A percentile compares a stretch with the other conserved stretches of the same genome.
Evolutionary conservation across 306 rosid species (phyloP).

Genomic region (Psophocarpus tetragonolobus): DNA sequence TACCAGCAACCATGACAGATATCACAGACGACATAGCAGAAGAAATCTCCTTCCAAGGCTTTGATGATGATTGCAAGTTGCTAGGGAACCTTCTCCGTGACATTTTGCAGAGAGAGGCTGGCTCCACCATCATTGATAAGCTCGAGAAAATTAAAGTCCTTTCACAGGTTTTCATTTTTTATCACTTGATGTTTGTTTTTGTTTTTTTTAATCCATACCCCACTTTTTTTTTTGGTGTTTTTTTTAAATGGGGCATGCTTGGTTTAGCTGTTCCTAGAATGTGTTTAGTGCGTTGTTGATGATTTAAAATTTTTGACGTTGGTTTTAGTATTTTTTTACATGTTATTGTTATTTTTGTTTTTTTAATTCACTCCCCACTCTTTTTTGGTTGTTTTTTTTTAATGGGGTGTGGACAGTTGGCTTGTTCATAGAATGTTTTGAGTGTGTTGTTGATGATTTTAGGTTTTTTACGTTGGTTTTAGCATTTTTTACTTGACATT

Average conservation of each 20-base stretch:
- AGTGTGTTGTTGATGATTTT: too few relatives aligned
- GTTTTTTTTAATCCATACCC: neutral
- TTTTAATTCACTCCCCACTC: too few relatives aligned
- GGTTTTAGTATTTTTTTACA: too few relatives aligned
- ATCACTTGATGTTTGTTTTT: neutral
- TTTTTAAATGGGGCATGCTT: neutral
- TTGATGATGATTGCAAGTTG: conserved; percentile 77
- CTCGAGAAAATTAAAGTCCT: conserved; percentile 68
- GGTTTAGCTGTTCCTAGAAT: neutral
- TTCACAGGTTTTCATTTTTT: conserved; percentile 55
- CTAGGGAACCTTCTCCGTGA: conserved; percentile 77
- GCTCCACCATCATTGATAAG: conserved; percentile 53
- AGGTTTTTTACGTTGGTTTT: too few relatives aligned
- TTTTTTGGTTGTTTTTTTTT: too few relatives aligned
- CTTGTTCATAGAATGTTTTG: too few relatives aligned
- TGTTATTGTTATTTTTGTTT: too few relatives aligned
- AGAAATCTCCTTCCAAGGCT: conserved; percentile 86
- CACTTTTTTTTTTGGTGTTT: neutral
- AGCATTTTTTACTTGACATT: too few relatives aligned
- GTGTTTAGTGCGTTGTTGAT: neutral
- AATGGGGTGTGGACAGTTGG: too few relatives aligned
- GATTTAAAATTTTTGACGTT: neutral
- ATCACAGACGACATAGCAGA: conserved; percentile 86
- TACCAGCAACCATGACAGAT: conserved; percentile 78
- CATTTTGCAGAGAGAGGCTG: conserved; percentile 74